phyloP scores from a whole-genome alignment of 192 early-diverging fungal species.

The Spizellomyces punctatus region DNA sequence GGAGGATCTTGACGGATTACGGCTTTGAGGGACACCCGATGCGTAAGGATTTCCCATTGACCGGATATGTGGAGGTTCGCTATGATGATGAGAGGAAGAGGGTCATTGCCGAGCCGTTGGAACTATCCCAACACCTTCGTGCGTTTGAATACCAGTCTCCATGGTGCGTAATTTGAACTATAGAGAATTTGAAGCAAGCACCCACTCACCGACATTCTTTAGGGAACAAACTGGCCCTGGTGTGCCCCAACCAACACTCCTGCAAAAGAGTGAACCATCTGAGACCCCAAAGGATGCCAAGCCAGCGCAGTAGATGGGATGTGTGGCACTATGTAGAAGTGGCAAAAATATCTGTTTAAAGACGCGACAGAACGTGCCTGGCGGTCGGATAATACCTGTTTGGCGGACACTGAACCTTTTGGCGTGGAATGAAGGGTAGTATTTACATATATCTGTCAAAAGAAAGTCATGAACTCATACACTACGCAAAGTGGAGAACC shows the following conservation, averaged over 20 bases:
- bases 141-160: slow-evolving; percentile 95
- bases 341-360: neutral
- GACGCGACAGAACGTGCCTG: neutral
- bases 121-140: slow-evolving; percentile 93
- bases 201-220: neutral
- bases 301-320: slow-evolving; percentile 6
- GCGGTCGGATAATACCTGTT: too few species aligned
- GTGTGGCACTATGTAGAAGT: too few species aligned
- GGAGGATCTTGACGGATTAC: slow-evolving; percentile 97
- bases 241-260: slow-evolving; percentile 29
- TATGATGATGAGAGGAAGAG: slow-evolving; percentile 99
- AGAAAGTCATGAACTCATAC: too few species aligned
- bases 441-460: too few species aligned
- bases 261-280: slow-evolving; percentile 6
- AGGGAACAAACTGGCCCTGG: slow-evolving; percentile 52
- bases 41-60: slow-evolving; percentile 98
- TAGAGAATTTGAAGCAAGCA: neutral
- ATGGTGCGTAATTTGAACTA: slow-evolving; percentile 65
- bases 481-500: too few species aligned
- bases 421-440: too few species aligned
- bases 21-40: slow-evolving; percentile 92
- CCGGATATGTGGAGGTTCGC: slow-evolving; percentile 97
- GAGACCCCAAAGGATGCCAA: neutral
- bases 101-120: slow-evolving; percentile 93
- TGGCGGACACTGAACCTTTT: too few species aligned